Conservation (phyloP, 2,329 filamentous ascomycete species). For the Nemania sp. region DNA sequence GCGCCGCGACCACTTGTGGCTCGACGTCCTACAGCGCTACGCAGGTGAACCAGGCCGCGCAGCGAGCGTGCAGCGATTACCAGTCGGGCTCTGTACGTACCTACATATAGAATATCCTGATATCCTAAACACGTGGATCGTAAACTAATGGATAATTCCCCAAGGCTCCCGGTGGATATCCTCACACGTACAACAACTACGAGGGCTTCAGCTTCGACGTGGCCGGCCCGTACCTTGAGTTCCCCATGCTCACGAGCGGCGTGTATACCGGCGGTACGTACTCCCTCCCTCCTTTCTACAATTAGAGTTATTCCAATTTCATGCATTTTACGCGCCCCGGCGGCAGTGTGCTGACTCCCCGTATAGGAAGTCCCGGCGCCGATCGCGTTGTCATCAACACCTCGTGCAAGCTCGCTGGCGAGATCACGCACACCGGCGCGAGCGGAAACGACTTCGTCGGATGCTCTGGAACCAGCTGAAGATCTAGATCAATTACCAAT, state of each 20-base stretch:
- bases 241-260: conserved; percentile 58
- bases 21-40: conserved; percentile 53
- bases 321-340: too few relatives aligned
- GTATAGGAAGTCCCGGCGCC: conserved; percentile 61
- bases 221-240: conserved; percentile 63
- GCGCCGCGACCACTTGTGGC: conserved; percentile 57
- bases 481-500: background rate
- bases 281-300: background rate
- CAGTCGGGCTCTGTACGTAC: conserved; percentile 42
- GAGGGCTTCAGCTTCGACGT: conserved; percentile 65
- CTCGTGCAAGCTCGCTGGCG: conserved; percentile 59
- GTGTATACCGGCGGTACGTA: conserved; percentile 59
- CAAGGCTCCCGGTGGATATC: conserved; percentile 55
- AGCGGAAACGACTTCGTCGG: conserved; percentile 69
- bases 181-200: conserved; percentile 63
- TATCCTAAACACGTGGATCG: too few relatives aligned
- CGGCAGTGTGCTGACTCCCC: background rate
- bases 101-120: background rate
- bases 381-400: conserved; percentile 69
- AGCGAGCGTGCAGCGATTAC: conserved; percentile 56
- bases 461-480: conserved; percentile 48
- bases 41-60: conserved; percentile 53
- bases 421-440: conserved; percentile 72
- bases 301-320: too few relatives aligned
- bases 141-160: background rate